Percentiles rank a stretch among this genome's conserved stretches.
Conservation (phyloP, 2,329 filamentous ascomycete species). For the Cordyceps javanica region DNA sequence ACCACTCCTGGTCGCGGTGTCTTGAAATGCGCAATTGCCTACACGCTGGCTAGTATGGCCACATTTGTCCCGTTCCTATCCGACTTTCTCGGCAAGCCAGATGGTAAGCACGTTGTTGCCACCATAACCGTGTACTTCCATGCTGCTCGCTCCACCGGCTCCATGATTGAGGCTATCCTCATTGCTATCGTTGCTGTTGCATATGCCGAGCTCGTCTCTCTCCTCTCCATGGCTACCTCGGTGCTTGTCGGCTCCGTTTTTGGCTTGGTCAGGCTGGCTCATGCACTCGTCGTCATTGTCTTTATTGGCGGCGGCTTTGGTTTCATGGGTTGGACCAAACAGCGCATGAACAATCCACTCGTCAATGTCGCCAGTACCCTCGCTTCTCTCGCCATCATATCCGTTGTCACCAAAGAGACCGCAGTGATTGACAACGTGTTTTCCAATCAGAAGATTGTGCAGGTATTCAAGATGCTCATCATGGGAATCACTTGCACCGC, state of each 20-base stretch:
- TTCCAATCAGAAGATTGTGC: slow-evolving; percentile 48
- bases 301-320: slow-evolving; percentile 79
- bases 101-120: slow-evolving; percentile 85
- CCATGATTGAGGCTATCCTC: slow-evolving; percentile 75
- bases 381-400: slow-evolving; percentile 77
- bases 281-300: slow-evolving; percentile 67
- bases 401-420: slow-evolving; percentile 79
- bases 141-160: slow-evolving; percentile 72
- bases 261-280: slow-evolving; percentile 62
- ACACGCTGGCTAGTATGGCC: slow-evolving; percentile 72
- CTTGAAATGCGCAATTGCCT: slow-evolving; percentile 81
- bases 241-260: slow-evolving; percentile 64
- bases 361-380: slow-evolving; percentile 78
- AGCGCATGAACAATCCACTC: slow-evolving; percentile 64
- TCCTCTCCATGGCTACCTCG: slow-evolving; percentile 76
- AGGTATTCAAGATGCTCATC: slow-evolving; percentile 67
- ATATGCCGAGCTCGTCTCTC: slow-evolving; percentile 60
- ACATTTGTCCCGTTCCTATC: slow-evolving; percentile 71
- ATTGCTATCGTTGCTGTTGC: slow-evolving; percentile 68
- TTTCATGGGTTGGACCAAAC: slow-evolving; percentile 77
- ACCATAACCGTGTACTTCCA: slow-evolving; percentile 91
- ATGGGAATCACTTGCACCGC: slow-evolving; percentile 69
- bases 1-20: slow-evolving; percentile 69
- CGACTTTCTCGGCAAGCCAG: slow-evolving; percentile 67
- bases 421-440: slow-evolving; percentile 72